Evolutionary conservation across 2,329 filamentous ascomycete species (phyloP), one percentile per base, ranked within the genome.

Genomic region (Apiospora aurea): DNA sequence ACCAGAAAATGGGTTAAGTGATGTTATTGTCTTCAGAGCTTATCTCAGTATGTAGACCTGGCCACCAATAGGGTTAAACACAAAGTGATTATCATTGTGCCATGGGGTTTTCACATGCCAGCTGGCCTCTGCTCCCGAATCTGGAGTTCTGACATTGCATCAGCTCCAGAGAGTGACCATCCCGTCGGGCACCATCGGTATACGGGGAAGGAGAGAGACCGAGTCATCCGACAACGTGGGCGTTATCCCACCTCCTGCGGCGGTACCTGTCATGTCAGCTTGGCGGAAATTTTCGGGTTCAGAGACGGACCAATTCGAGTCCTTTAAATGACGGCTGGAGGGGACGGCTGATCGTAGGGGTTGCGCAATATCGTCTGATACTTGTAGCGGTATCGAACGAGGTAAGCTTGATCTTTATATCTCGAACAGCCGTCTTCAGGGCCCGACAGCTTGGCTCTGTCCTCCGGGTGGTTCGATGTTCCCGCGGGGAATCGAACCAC

Each of bases 381-480:
- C 8, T 41, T 4, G 41, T 64, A 64, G 29, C 57, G 21, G 14
- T 10, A 69, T 69, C 67, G 67, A 69, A 69, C 67, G 67, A 69
- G 67, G 67, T 49, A 49, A 46, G 57, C 57, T 64, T 64, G 24
- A 64, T 64, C 57, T 64, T 64, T 64, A 64, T 64, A 64, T 64
- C 34, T 64, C 57, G 57, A 64, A 64, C 57, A 61, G 53, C 53
- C 53, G 21, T 64, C 57, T 64, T 64, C 57, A 21, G 57, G 57
- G 57, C 57, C 57, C 68, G 47, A 53, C 43, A 53, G 68, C 68
- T 69, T 69, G 68, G 68, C 57, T 41, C 43, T n/a, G 57, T 24
- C 57, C 34, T 34, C 57, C 34, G 18, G 29, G 34, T 70, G 43
- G 53, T 70, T 70, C 69, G 69, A 66, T 34, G 43, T 21, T 24